Conservation (phyloP, 345 rosid genomes). For the Bruguiera parviflora region DNA sequence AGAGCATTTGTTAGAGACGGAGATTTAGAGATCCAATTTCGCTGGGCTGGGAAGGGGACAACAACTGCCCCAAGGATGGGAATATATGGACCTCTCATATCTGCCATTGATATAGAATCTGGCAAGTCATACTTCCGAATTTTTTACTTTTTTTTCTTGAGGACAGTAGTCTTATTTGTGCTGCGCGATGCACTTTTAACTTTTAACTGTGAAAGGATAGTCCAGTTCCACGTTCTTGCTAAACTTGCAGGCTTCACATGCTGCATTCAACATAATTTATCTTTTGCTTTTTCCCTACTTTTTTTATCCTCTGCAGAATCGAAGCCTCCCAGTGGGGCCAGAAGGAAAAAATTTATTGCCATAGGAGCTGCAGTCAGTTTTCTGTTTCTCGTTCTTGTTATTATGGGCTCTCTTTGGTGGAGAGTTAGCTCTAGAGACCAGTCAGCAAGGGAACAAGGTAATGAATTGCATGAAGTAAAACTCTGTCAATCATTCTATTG, state of each 20-base stretch:
- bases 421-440: conserved; percentile 27
- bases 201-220: too few relatives aligned
- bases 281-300: background rate
- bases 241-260: background rate
- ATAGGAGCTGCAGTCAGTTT: conserved; percentile 27
- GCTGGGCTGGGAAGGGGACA: conserved; percentile 22
- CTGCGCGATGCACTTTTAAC: too few relatives aligned
- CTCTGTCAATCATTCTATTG: too few relatives aligned
- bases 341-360: conserved; percentile 26
- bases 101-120: conserved; percentile 16
- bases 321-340: background rate
- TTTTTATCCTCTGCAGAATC: background rate
- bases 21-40: conserved; percentile 14
- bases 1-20: background rate
- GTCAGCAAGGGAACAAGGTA: conserved; percentile 20
- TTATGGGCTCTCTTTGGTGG: conserved; percentile 32
- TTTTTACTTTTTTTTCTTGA: background rate
- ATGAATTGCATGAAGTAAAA: too few relatives aligned
- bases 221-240: too few relatives aligned
- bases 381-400: conserved; percentile 22
- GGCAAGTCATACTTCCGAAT: background rate
- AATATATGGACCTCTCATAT: conserved; percentile 22
- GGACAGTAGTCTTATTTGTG: too few relatives aligned
- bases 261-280: background rate
- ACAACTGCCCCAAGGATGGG: conserved; percentile 4